phyloP scores from a whole-genome alignment of 257 asterid genomes.

The Linaria vulgaris region DNA sequence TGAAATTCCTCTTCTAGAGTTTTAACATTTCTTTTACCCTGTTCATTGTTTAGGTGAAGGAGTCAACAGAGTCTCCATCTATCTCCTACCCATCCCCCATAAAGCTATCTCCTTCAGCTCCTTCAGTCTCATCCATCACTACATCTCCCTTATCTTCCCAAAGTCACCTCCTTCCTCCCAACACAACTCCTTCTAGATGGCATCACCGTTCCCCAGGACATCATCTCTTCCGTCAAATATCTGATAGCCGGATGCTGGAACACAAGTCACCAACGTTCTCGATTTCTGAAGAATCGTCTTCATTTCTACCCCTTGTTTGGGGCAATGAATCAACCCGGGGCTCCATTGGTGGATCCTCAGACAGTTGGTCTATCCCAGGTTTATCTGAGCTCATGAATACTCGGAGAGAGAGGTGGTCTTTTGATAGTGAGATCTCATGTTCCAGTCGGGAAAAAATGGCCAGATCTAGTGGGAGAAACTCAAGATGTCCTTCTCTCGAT shows the following conservation, averaged over 20 bases:
- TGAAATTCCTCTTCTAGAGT: background rate
- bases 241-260: slow-evolving; percentile 65
- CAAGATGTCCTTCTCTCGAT: slow-evolving; percentile 51
- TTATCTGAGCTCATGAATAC: slow-evolving; percentile 60
- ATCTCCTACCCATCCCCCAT: slow-evolving; percentile 62
- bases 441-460: slow-evolving; percentile 56
- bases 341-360: slow-evolving; percentile 83
- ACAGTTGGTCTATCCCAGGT: slow-evolving; percentile 78
- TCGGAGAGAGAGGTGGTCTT: slow-evolving; percentile 90
- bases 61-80: slow-evolving; percentile 46
- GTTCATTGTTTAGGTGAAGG: slow-evolving; percentile 50
- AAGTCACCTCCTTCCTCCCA: slow-evolving; percentile 61
- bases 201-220: slow-evolving; percentile 69
- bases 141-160: slow-evolving; percentile 69
- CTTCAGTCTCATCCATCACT: slow-evolving; percentile 67
- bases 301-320: slow-evolving; percentile 58
- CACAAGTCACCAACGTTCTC: slow-evolving; percentile 73
- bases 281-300: slow-evolving; percentile 69
- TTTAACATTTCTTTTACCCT: slow-evolving; percentile 3
- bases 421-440: slow-evolving; percentile 76
- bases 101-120: slow-evolving; percentile 69
- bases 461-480: slow-evolving; percentile 55
- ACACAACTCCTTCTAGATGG: slow-evolving; percentile 74
- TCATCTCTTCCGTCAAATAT: slow-evolving; percentile 59
- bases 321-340: slow-evolving; percentile 70